A percentile compares a stretch with the other conserved stretches of the same genome.
Evolutionary conservation across 257 asterid species (phyloP).

Genomic region (Nicotiana tomentosiformis): DNA sequence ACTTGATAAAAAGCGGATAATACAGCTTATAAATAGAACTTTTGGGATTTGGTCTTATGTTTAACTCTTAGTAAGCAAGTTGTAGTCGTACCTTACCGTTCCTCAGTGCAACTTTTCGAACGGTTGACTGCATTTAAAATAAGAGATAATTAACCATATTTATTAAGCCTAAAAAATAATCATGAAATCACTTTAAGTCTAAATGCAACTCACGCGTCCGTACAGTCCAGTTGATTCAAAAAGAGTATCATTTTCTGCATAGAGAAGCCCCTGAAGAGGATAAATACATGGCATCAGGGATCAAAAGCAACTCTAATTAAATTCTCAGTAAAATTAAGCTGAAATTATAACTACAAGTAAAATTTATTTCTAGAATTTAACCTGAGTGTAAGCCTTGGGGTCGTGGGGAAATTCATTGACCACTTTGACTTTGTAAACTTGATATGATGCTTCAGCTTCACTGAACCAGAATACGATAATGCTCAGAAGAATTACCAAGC

Average conservation of each 20-base stretch:
- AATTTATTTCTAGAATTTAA: neutral
- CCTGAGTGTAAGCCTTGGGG: constrained; percentile 7
- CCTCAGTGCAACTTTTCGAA: constrained; percentile 69
- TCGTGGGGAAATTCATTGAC: constrained; percentile 8
- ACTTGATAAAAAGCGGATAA: neutral
- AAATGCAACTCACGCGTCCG: constrained; percentile 52
- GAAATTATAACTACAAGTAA: neutral
- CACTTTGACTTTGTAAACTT: neutral
- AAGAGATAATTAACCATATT: constrained; percentile 15
- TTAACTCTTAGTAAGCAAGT: neutral
- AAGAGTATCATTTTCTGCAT: constrained; percentile 69
- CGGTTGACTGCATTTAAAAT: constrained; percentile 71
- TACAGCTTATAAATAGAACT: neutral
- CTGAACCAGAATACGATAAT: no score
- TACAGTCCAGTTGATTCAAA: constrained; percentile 87
- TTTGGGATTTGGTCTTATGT: neutral
- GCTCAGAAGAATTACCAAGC: neutral
- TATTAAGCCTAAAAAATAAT: constrained; percentile 6
- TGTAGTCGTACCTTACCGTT: constrained; percentile 64
- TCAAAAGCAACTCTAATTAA: neutral
- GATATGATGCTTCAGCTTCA: neutral
- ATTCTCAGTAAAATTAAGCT: neutral
- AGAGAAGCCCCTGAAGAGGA: constrained; percentile 73
- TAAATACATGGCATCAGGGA: neutral
- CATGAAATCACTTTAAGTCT: neutral